Evolutionary conservation across 2,329 filamentous ascomycete species (phyloP), one percentile per base, ranked within the genome.

Genomic region (Metarhizium guizhouense): DNA sequence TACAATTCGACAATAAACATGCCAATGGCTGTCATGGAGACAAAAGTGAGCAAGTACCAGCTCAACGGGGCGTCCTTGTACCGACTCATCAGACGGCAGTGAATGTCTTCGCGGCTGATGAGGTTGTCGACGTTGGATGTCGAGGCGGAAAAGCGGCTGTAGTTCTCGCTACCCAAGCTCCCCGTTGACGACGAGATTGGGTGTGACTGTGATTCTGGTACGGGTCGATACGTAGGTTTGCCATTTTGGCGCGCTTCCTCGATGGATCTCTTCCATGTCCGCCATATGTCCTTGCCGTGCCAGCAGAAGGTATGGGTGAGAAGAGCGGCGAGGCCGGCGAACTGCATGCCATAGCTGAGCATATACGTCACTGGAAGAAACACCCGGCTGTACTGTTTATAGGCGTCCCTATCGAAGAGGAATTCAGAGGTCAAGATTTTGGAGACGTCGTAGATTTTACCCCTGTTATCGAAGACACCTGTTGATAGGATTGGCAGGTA

Each of bases 311-410:
- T 95, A 66, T 95, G 90, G 1, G 88, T 90, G 18, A 95, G 73
- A 13, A 95, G 75, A 1, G 89, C 87, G 29, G 89, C 86, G 20
- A 95, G 75, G 1, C 87, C 88, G 13, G 90, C 90, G 67, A 95
- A 95, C 64, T 94, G 90, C 29, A 95, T 80, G 3, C 86, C 90
- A 62, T 95, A 95, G 65, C 88, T 92, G 45, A 95, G 77, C 20
- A 92, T 88, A 65, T 94, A 95, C 0, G 90, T 94, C 58, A 94
- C 90, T 1, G 90, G 89, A 8, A 95, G 73, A 61, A 92, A 95
- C 1, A 95, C 88, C 18, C 87, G 83, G 62, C 88, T 93, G 70
- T 95, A 95, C n/a, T 77, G 80, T 51, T 84, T 76, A 69, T 95
- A 95, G 18, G 88, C 88, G 20, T 83, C 79, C 57, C 80, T 76